A percentile compares a stretch with the other conserved stretches of the same genome.
Conservation (phyloP, 176 grass and related monocot genomes). For the Tuctoria greenei region DNA sequence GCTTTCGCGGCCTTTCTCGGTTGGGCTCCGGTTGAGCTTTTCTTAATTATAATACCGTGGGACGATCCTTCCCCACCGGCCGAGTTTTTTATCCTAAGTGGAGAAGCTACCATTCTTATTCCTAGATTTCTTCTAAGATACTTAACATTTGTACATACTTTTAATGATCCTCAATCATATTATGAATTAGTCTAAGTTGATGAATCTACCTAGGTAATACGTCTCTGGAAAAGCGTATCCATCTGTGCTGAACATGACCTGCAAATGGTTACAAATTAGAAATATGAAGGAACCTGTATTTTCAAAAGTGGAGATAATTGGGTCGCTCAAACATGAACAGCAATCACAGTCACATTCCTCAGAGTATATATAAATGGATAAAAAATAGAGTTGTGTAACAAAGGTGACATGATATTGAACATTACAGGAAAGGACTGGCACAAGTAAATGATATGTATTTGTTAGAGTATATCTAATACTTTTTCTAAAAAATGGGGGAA, state of each 20-base stretch:
- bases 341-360: background rate
- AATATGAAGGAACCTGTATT: conserved; percentile 23
- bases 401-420: conserved; percentile 18
- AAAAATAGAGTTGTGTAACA: conserved; percentile 18
- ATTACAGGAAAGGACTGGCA: conserved; percentile 16
- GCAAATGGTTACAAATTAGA: conserved; percentile 44
- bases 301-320: conserved; percentile 24
- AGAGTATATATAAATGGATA: conserved; percentile 6
- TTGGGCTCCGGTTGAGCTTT: too few relatives aligned
- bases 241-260: conserved; percentile 99
- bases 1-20: too few relatives aligned
- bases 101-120: background rate
- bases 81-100: too few relatives aligned
- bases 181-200: conserved; percentile 18
- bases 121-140: conserved; percentile 2
- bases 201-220: conserved; percentile 77
- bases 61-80: too few relatives aligned
- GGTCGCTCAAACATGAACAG: background rate
- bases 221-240: conserved; percentile 99
- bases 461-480: too few relatives aligned
- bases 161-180: conserved; percentile 2
- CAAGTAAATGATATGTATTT: conserved; percentile 18
- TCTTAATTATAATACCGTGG: too few relatives aligned
- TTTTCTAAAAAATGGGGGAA: too few relatives aligned
- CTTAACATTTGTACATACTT: conserved; percentile 15